Evolutionary conservation across 805 yeast species (phyloP).

Genomic region (Candida glaebosa): DNA sequence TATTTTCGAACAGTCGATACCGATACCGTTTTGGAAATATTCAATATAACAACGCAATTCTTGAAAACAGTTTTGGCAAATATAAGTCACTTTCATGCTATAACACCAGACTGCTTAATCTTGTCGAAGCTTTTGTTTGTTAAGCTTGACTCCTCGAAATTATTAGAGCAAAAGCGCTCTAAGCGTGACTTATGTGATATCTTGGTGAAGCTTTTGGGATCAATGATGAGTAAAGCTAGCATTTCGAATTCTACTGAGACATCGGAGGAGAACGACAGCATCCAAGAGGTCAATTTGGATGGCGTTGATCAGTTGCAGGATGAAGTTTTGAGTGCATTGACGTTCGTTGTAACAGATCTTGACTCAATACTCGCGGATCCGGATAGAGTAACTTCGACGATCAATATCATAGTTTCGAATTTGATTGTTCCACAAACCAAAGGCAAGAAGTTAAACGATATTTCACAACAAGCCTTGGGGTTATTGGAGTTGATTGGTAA

Average conservation of each 20-base stretch:
- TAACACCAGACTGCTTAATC: constrained; percentile 52
- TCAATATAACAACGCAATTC: constrained; percentile 55
- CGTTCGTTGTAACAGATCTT: constrained; percentile 32
- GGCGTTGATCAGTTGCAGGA: constrained; percentile 23
- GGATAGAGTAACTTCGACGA: constrained; percentile 54
- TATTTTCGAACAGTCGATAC: constrained; percentile 67
- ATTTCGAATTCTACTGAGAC: constrained; percentile 8
- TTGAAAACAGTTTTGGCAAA: constrained; percentile 56
- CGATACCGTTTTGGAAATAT: constrained; percentile 79
- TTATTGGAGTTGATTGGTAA: constrained; percentile 41
- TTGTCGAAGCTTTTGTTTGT: constrained; percentile 49
- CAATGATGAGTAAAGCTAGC: constrained; percentile 12
- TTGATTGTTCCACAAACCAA: constrained; percentile 53
- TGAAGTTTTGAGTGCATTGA: constrained; percentile 38
- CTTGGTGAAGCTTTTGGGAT: constrained; percentile 27
- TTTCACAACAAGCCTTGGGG: constrained; percentile 40
- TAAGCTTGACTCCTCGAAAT: constrained; percentile 56
- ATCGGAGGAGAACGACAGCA: constrained; percentile 1
- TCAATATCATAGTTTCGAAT: constrained; percentile 52
- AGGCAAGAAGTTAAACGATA: constrained; percentile 33
- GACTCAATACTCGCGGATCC: constrained; percentile 47
- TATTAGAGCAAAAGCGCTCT: constrained; percentile 58
- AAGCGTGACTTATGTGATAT: constrained; percentile 53
- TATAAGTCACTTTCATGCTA: constrained; percentile 41
- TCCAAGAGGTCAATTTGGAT: neutral